Percentiles rank a stretch among this genome's conserved stretches.
These are phyloP conservation scores for Ophidiomyces ophidiicola DNA, from an alignment of 2,329 filamentous ascomycete genomes.

Conservation along the genomic window DNA sequence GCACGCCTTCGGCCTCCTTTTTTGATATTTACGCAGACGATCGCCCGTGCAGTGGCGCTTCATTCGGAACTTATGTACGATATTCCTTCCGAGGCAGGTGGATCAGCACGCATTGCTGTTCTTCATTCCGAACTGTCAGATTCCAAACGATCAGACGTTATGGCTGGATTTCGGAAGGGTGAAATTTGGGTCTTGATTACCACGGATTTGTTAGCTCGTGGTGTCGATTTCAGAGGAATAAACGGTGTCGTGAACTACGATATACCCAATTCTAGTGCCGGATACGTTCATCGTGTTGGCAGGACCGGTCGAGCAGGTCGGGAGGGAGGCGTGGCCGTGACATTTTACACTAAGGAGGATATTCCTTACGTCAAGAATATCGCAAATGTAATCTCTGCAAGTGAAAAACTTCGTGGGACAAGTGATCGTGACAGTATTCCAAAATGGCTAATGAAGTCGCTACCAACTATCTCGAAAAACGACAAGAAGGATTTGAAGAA, in stretches of 20 bases:
- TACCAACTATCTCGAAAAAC: conserved; percentile 73
- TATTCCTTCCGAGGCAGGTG: conserved; percentile 77
- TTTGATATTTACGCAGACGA: conserved; percentile 91
- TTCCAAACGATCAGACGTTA: conserved; percentile 61
- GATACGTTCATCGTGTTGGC: conserved; percentile 87
- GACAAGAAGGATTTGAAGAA: conserved; percentile 73
- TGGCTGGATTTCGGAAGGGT: conserved; percentile 79
- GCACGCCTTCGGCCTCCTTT: conserved; percentile 67
- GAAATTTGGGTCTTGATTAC: conserved; percentile 96
- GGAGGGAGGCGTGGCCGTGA: conserved; percentile 78
- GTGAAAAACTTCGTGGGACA: conserved; percentile 54
- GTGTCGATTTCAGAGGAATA: conserved; percentile 87
- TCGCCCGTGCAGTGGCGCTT: conserved; percentile 75
- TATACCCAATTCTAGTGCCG: conserved; percentile 77
- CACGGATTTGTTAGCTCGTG: conserved; percentile 81
- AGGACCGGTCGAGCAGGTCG: conserved; percentile 80
- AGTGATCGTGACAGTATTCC: conserved; percentile 50
- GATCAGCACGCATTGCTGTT: conserved; percentile 71
- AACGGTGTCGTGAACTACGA: conserved; percentile 98
- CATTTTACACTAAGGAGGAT: conserved; percentile 91
- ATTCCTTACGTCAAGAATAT: conserved; percentile 81
- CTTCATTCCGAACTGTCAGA: conserved; percentile 79
- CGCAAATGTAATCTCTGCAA: conserved; percentile 79
- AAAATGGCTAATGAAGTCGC: conserved; percentile 75
- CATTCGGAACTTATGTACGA: conserved; percentile 88